A percentile compares a stretch with the other conserved stretches of the same genome.
phyloP scores from a whole-genome alignment of 1,284 basidiomycete species.

The Austroboletus niveus region DNA sequence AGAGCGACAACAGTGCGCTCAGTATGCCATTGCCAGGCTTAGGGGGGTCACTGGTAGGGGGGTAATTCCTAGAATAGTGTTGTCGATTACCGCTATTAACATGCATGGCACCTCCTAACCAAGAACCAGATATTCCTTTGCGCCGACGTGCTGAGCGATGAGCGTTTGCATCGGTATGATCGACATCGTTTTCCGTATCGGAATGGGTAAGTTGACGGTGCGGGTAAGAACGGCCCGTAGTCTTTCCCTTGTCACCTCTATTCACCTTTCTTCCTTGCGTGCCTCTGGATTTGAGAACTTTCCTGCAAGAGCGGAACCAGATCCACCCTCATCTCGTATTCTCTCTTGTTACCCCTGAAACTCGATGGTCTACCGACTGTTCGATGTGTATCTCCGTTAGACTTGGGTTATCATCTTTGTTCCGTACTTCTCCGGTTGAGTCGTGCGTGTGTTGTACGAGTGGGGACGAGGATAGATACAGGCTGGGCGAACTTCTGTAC shows the following conservation, averaged over 20 bases:
- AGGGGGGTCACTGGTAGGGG: conserved; percentile 13
- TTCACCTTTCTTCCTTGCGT: neutral
- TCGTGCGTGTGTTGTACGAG: conserved; percentile 28
- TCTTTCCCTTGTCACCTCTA: conserved; percentile 9
- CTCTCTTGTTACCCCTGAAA: conserved; percentile 27
- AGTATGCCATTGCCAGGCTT: conserved; percentile 36
- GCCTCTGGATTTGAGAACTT: neutral
- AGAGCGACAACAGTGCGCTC: conserved; percentile 52
- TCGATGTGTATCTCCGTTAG: conserved; percentile 17
- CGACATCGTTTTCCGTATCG: conserved; percentile 9
- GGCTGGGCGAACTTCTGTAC: conserved; percentile 6
- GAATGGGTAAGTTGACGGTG: conserved; percentile 4
- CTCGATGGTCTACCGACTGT: conserved; percentile 13
- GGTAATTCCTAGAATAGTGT: conserved; percentile 17
- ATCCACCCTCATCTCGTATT: conserved; percentile 27
- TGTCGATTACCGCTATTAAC: neutral
- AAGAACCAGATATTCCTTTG: conserved; percentile 17
- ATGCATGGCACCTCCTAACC: conserved; percentile 14
- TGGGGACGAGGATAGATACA: conserved; percentile 13
- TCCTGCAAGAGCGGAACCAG: conserved; percentile 13
- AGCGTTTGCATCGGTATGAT: neutral
- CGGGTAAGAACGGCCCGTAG: conserved; percentile 1
- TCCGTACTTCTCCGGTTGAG: conserved; percentile 39
- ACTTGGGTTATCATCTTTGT: conserved; percentile 1
- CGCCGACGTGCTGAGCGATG: conserved; percentile 12